Conservation (phyloP, 352 stramenopile species). For the Pythium insidiosum region DNA sequence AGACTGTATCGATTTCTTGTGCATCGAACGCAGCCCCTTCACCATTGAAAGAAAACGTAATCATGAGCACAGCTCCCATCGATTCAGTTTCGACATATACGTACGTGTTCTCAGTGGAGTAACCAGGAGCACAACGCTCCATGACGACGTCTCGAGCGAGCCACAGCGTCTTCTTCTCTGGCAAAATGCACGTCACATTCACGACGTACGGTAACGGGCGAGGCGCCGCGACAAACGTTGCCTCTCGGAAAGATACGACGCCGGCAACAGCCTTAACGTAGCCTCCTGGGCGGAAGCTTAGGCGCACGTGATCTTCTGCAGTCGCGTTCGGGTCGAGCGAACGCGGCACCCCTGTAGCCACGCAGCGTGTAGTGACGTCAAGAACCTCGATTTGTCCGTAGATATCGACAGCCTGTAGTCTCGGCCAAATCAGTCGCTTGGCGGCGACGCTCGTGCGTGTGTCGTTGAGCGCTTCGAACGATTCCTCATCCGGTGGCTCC, state of each 20-base stretch:
- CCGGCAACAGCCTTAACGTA: constrained; percentile 17
- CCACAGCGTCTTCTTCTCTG: constrained; percentile 16
- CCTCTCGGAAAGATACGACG: constrained; percentile 29
- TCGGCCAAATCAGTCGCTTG: constrained; percentile 30
- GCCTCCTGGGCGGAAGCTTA: constrained; percentile 26
- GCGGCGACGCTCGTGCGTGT: constrained; percentile 22
- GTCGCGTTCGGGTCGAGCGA: too few species aligned
- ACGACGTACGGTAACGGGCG: constrained; percentile 21
- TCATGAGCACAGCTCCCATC: too few species aligned
- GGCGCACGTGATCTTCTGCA: too few species aligned
- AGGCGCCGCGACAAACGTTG: constrained; percentile 22
- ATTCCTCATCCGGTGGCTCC: constrained; percentile 40
- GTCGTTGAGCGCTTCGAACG: constrained; percentile 21
- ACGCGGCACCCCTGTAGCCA: constrained; percentile 11
- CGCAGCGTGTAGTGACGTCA: constrained; percentile 36
- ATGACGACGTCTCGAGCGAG: constrained; percentile 27
- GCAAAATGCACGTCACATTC: constrained; percentile 36
- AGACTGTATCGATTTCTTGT: constrained; percentile 50
- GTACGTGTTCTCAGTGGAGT: constrained; percentile 30
- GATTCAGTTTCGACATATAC: too few species aligned
- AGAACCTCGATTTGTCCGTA: constrained; percentile 59
- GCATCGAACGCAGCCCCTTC: constrained; percentile 44
- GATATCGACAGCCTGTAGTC: constrained; percentile 44
- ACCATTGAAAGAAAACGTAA: constrained; percentile 1
- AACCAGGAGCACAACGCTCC: constrained; percentile 35